A percentile compares a stretch with the other conserved stretches of the same genome.
Evolutionary conservation across 331 rosid species (phyloP).

Genomic region (Rhamnella rubrinervis): DNA sequence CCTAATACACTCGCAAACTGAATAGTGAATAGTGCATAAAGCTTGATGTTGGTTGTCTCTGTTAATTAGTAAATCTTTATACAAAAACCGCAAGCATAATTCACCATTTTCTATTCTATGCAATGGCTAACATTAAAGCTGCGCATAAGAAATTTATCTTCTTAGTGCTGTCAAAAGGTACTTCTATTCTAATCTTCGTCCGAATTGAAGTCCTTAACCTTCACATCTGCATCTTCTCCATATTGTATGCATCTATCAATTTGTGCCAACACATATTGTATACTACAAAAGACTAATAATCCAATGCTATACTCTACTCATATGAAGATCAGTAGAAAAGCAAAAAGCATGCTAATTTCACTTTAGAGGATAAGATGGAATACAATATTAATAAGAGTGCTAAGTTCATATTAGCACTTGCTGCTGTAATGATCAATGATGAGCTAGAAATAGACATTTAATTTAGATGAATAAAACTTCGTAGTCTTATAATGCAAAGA

Average conservation of each 20-base stretch:
- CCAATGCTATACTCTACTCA: neutral
- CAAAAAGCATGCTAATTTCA: neutral
- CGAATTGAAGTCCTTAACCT: constrained; percentile 60
- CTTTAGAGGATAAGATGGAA: neutral
- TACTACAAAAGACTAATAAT: constrained; percentile 45
- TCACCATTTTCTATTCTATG: neutral
- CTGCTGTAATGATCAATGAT: no score
- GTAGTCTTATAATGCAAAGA: no score
- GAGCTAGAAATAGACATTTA: no score
- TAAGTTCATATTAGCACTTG: no score
- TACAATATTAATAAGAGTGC: no score
- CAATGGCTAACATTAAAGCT: neutral
- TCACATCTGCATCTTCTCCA: constrained; percentile 82
- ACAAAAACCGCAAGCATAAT: neutral
- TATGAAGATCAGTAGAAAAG: neutral
- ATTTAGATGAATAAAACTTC: no score
- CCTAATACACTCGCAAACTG: no score
- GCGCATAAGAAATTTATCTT: neutral
- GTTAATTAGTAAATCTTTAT: no score
- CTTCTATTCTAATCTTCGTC: constrained; percentile 50
- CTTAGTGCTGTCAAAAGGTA: neutral
- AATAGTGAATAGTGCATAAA: no score
- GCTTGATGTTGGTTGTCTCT: no score
- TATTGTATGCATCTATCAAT: constrained; percentile 65
- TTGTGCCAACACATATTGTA: constrained; percentile 59